A percentile compares a stretch with the other conserved stretches of the same genome.
Conservation (phyloP, 345 rosid species). For the Corchorus capsularis region DNA sequence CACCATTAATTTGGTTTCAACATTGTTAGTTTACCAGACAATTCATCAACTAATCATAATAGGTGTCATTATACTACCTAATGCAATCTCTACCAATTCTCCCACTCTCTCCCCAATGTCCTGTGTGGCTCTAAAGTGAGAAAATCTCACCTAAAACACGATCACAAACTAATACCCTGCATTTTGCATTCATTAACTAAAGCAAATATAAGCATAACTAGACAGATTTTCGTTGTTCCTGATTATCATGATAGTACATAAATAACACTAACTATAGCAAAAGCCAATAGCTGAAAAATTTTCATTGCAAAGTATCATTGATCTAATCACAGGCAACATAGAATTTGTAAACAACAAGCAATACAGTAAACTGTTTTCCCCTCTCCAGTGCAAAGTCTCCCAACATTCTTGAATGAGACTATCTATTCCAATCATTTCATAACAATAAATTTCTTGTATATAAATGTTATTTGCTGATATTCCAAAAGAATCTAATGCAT, state of each 20-base stretch:
- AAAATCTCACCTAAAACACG: background rate
- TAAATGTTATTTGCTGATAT: background rate
- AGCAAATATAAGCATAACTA: background rate
- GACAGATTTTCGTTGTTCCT: background rate
- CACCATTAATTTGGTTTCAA: background rate
- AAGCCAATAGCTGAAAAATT: background rate
- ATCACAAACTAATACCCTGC: background rate
- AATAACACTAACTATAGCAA: background rate
- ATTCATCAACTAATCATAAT: background rate
- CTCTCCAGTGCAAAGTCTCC: background rate
- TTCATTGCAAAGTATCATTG: background rate
- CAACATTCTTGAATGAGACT: background rate
- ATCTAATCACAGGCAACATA: background rate
- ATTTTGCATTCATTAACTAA: constrained; percentile 4
- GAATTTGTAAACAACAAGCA: background rate
- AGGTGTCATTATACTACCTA: background rate
- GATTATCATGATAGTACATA: background rate
- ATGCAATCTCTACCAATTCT: background rate
- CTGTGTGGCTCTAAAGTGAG: background rate
- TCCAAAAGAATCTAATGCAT: background rate
- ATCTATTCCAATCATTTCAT: background rate
- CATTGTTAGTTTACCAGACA: background rate
- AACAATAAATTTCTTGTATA: background rate
- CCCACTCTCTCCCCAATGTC: background rate
- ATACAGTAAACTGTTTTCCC: background rate